Base-by-base conservation (phyloP, 1,284 basidiomycete genomes). In the Rhodotorula sp. region DNA sequence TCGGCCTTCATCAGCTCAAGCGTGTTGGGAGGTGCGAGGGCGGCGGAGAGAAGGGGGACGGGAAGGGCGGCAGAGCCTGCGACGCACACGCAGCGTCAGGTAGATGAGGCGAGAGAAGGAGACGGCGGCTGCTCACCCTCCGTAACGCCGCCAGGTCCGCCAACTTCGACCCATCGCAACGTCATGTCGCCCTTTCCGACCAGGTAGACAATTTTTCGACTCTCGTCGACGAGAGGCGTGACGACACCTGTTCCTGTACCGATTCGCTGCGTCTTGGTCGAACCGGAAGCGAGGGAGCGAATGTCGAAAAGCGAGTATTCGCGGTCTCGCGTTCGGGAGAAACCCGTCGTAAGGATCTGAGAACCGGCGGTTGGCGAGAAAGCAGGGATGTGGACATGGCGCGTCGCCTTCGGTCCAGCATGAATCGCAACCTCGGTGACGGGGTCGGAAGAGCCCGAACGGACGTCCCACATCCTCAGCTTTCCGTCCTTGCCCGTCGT, bases 1-100 rank as follows among this genome's bases (percentile, higher is more conserved):
- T 82, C 80, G 1, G 82, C 81, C 62, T 80, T 75, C 82, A 82
- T 82, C 28, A 83, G 81, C 28, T 81, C 77, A 18, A 83, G 69
- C 16, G 31, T 28, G 0, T 70, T 72, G 1, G 78, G 76, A 1
- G 80, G 77, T 0, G 80, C 77, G 20, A 82, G 65, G 1, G 79
- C 78, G 18, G 77, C 73, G 4, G 77, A 76, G 24, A 79, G 72
- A 16, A 81, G 65, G 4, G 79, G 74, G 28, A 75, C 70, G 0
- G 78, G 77, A 2, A 82, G 68, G 2, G 78, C 62, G 58, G 72
- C 63, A 13, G 65, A 59, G n/a, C 75, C 74, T 79, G 78, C n/a
- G 24, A 1, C 15, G 9, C 3, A 26, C 72, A 31, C 55, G 40
- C 37, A 31, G 2, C 18, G 50, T 50, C 3, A 56, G 55, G 1